Base-by-base conservation (phyloP, 164 flowering plant species). In the Sextonia rubra region DNA sequence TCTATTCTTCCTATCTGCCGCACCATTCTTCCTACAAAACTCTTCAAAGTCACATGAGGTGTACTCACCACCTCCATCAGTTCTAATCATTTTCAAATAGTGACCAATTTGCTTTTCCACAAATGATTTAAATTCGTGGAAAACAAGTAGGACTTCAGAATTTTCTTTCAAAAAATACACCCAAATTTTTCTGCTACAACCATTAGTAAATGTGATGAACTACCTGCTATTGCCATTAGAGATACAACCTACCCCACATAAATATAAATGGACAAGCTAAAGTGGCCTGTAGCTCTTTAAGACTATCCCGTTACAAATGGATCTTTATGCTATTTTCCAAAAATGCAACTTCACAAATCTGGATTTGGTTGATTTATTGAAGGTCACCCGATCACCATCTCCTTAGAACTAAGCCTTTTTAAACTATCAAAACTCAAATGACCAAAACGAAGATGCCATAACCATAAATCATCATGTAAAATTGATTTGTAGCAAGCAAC, bases 351-450 rank as follows among this genome's bases (percentile, higher is more conserved):
- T 60, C 55, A 60, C 65, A 61, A 8, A 71, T 9, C n/a, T 71
- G n/a, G 48, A 29, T 30, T 12, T 25, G 55, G 52, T 32, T 72
- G 72, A 18, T 61, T 24, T 4, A 72, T 68, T 1, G 3, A 12
- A 64, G 56, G 66, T 7, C 70, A n/a, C 2, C 72, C 68, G 24
- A 32, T 58, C 56, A 71, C 71, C 66, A 71, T 67, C 24, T 47
- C 0, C 12, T 47, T 47, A 7, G 7, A 12, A 47, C 12, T 0
- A 47, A 47, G 49, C 6, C 11, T 47, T 12, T 47, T 67, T 17
- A 76, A 72, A 1, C 65, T 47, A 37, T 37, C 61, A 61, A 76
- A 76, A 27, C 48, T 71, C 12, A 76, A 32, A 11, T 71, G 66
- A 32, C 55, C 68, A 60, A 12, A 71, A 20, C 61, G 61, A 30